phyloP scores from a whole-genome alignment of 495 filamentous ascomycete genomes.

The Annulohypoxylon nitens region DNA sequence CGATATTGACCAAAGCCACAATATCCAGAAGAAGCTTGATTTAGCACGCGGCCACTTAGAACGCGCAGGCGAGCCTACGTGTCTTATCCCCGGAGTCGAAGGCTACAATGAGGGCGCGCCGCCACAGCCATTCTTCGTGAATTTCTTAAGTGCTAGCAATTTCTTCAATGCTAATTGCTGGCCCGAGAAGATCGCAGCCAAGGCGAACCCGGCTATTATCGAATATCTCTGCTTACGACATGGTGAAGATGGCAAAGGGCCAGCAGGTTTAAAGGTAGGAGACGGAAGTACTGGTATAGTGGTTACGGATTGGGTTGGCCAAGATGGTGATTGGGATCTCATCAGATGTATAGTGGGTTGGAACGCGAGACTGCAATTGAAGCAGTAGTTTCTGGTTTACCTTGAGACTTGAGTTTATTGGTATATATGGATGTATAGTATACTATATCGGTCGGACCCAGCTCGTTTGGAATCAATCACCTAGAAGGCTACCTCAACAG shows the following conservation, averaged over 20 bases:
- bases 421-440: not conserved
- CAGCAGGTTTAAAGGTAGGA: slow-evolving; percentile 62
- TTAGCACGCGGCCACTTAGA: slow-evolving; percentile 79
- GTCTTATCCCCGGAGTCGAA: slow-evolving; percentile 48
- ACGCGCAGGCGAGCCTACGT: slow-evolving; percentile 69
- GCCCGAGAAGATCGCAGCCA: slow-evolving; percentile 93
- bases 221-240: slow-evolving; percentile 82
- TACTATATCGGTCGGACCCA: slow-evolving; percentile 12
- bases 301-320: slow-evolving; percentile 93
- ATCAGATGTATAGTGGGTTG: slow-evolving; percentile 89
- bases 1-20: slow-evolving; percentile 80
- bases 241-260: slow-evolving; percentile 59
- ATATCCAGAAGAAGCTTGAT: slow-evolving; percentile 84
- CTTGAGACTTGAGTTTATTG: not conserved
- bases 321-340: slow-evolving; percentile 92
- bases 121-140: slow-evolving; percentile 81
- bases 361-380: slow-evolving; percentile 81
- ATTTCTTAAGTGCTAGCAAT: slow-evolving; percentile 90
- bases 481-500: not conserved
- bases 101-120: slow-evolving; percentile 40
- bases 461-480: not conserved
- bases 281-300: slow-evolving; percentile 92
- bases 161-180: slow-evolving; percentile 93
- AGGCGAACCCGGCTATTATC: slow-evolving; percentile 89
- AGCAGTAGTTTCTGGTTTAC: slow-evolving; percentile 31